A percentile compares a stretch with the other conserved stretches of the same genome.
Conservation (phyloP, 768 basidiomycete species). For the Termitomyces eurrhizus region DNA sequence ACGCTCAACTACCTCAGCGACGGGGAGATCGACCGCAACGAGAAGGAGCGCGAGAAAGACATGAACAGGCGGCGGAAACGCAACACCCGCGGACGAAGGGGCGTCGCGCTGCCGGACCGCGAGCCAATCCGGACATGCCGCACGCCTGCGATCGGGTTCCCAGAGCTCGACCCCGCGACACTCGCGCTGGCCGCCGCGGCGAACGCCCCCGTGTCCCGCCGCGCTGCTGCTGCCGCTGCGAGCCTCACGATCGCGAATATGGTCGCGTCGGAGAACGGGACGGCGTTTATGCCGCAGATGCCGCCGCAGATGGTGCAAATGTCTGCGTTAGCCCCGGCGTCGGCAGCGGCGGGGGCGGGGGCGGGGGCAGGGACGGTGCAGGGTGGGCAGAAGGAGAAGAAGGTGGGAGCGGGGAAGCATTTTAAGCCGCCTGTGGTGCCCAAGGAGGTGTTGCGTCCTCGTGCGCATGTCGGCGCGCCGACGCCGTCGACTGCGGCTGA, state of each 20-base stretch:
- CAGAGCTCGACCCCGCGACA: constrained; percentile 68
- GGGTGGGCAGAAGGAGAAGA: constrained; percentile 13
- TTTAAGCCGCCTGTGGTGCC: constrained; percentile 71
- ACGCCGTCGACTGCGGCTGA: constrained; percentile 70
- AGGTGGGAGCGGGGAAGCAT: constrained; percentile 32
- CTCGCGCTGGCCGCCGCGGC: constrained; percentile 63
- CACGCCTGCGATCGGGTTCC: constrained; percentile 84
- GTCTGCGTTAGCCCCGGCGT: neutral
- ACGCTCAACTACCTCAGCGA: constrained; percentile 86
- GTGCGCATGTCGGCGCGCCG: constrained; percentile 56
- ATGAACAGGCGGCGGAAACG: constrained; percentile 80
- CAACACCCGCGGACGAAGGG: constrained; percentile 76
- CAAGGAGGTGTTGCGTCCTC: constrained; percentile 48
- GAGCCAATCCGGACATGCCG: constrained; percentile 91
- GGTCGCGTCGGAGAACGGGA: constrained; percentile 89
- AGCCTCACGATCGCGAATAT: constrained; percentile 85
- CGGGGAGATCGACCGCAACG: constrained; percentile 83
- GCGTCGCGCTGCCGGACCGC: constrained; percentile 85
- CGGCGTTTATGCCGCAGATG: constrained; percentile 46
- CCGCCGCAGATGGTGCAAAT: constrained; percentile 1
- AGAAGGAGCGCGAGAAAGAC: constrained; percentile 94
- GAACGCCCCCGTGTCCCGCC: constrained; percentile 63
- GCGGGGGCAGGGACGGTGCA: neutral
- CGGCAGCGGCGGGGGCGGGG: too few relatives aligned
- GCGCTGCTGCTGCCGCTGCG: constrained; percentile 86